phyloP scores from a whole-genome alignment of 768 basidiomycete species.

The Mycena belliarum region DNA sequence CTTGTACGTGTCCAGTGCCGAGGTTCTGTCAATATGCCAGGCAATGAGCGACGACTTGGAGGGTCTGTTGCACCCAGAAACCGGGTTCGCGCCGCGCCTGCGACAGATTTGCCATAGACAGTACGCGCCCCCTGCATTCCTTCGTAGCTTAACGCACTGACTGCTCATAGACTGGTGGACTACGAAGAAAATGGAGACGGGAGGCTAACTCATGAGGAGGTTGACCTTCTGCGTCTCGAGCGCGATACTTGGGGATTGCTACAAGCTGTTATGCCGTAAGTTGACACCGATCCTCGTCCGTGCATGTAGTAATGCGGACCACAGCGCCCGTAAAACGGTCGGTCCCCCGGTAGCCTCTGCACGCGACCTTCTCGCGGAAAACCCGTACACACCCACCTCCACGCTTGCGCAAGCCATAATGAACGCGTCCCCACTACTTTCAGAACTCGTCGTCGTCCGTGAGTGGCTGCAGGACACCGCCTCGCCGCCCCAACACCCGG shows the following conservation, averaged over 20 bases:
- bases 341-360: constrained; percentile 48
- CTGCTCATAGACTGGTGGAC: constrained; percentile 46
- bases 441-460: constrained; percentile 79
- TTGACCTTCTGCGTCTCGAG: constrained; percentile 70
- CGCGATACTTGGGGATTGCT: constrained; percentile 81
- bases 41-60: constrained; percentile 56
- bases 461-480: constrained; percentile 88
- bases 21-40: constrained; percentile 64
- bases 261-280: constrained; percentile 76
- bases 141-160: neutral
- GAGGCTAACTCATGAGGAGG: constrained; percentile 46
- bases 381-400: constrained; percentile 82
- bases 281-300: constrained; percentile 20
- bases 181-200: constrained; percentile 42
- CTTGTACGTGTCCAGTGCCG: constrained; percentile 67
- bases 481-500: constrained; percentile 57
- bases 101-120: constrained; percentile 52
- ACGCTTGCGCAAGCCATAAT: constrained; percentile 76
- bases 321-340: constrained; percentile 70
- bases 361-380: constrained; percentile 57
- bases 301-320: neutral
- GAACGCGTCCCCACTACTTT: constrained; percentile 62
- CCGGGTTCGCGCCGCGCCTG: constrained; percentile 71
- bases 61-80: constrained; percentile 61
- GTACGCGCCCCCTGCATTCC: constrained; percentile 39